Conservation (phyloP, 2,329 filamentous ascomycete species). For the Colletotrichum spaethianum region DNA sequence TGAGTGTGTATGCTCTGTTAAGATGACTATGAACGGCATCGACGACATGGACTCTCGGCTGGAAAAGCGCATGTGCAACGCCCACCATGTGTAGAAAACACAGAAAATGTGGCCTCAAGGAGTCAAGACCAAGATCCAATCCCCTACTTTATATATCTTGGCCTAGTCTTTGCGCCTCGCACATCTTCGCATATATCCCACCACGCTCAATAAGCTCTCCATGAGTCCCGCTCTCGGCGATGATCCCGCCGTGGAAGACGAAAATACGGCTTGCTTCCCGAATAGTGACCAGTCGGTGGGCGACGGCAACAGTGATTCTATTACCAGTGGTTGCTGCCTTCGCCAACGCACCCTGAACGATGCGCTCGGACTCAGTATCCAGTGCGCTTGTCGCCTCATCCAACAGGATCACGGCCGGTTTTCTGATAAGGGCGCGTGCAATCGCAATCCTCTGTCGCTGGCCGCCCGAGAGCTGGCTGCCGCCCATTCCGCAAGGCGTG, state of each 20-base stretch:
- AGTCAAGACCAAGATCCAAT: background rate
- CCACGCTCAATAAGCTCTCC: constrained; percentile 1
- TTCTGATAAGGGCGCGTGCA: constrained; percentile 77
- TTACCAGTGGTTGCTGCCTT: constrained; percentile 42
- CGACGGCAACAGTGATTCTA: constrained; percentile 32
- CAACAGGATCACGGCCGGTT: constrained; percentile 75
- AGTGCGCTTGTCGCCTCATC: constrained; percentile 79
- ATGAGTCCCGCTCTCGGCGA: constrained; percentile 30
- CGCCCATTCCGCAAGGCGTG: constrained; percentile 77
- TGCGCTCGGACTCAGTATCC: constrained; percentile 77
- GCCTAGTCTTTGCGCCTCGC: constrained; percentile 24
- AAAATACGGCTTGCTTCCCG: constrained; percentile 36
- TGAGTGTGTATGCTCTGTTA: too few species aligned
- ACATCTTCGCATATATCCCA: constrained; percentile 24
- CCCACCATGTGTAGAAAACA: background rate
- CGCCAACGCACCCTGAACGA: constrained; percentile 73
- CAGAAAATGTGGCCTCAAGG: background rate
- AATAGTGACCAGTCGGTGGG: constrained; percentile 39
- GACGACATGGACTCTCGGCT: background rate
- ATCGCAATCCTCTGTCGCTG: constrained; percentile 81
- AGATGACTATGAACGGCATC: too few species aligned
- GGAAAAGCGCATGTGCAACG: background rate
- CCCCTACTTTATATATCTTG: background rate
- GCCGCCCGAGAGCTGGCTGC: constrained; percentile 79
- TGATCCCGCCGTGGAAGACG: constrained; percentile 19